Evolutionary conservation across 352 stramenopile species (phyloP).

Genomic region (Phytophthora cactorum): DNA sequence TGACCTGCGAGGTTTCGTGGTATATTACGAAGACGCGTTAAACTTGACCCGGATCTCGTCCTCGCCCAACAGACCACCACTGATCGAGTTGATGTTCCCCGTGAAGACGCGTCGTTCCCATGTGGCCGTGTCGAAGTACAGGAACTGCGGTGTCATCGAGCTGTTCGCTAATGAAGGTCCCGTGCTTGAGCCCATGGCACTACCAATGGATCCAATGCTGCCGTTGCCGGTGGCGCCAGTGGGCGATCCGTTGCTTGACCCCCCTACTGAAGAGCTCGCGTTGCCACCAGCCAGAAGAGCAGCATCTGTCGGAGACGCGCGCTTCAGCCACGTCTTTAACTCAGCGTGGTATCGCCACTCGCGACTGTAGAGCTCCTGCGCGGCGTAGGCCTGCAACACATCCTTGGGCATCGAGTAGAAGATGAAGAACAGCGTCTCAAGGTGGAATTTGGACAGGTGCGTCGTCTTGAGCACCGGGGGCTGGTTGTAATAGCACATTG

Average conservation of each 20-base stretch:
- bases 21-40: constrained; percentile 78
- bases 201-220: constrained; percentile 77
- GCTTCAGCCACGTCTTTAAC: constrained; percentile 98
- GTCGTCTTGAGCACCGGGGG: constrained; percentile 97
- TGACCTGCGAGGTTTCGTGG: constrained; percentile 14
- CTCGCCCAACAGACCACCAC: constrained; percentile 90
- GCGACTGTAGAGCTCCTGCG: constrained; percentile 91
- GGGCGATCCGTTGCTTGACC: constrained; percentile 35
- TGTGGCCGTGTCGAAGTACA: constrained; percentile 95
- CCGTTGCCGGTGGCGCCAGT: constrained; percentile 34
- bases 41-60: constrained; percentile 97
- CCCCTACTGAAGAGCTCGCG: constrained; percentile 34
- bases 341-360: constrained; percentile 98
- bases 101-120: constrained; percentile 96
- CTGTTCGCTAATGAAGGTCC: constrained; percentile 41
- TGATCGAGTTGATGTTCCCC: constrained; percentile 90
- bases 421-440: constrained; percentile 99
- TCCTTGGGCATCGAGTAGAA: constrained; percentile 99
- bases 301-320: constrained; percentile 63
- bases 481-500: constrained; percentile 92
- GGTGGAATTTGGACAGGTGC: constrained; percentile 98
- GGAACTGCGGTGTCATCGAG: constrained; percentile 83
- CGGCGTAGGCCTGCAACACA: constrained; percentile 93
- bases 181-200: constrained; percentile 43
- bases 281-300: constrained; percentile 56